Evolutionary conservation across 2,329 filamentous ascomycete genomes (phyloP).

Genomic region (Fusarium domesticum): DNA sequence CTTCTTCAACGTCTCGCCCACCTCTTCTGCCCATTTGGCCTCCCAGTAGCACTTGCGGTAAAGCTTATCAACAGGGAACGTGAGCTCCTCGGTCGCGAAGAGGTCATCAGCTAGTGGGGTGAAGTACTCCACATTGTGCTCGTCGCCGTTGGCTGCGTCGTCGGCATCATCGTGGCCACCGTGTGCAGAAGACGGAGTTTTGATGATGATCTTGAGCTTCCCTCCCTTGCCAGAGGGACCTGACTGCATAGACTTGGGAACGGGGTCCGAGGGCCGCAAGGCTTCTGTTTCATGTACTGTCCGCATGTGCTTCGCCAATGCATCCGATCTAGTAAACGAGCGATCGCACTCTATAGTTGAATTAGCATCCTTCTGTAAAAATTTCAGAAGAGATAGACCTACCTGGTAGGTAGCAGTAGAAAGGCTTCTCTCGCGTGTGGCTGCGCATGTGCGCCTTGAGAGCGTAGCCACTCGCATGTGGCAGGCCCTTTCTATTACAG

Average conservation of each 20-base stretch:
- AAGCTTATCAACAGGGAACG: constrained; percentile 56
- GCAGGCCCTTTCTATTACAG: constrained; percentile 81
- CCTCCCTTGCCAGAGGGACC: constrained; percentile 43
- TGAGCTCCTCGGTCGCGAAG: constrained; percentile 64
- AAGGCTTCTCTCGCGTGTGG: constrained; percentile 96
- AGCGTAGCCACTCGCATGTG: constrained; percentile 93
- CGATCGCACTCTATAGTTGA: constrained; percentile 79
- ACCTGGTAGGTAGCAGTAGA: constrained; percentile 95
- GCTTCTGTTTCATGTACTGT: constrained; percentile 98
- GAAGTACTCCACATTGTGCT: constrained; percentile 57
- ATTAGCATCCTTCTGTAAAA: constrained; percentile 3
- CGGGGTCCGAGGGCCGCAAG: constrained; percentile 72
- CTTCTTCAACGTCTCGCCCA: constrained; percentile 59
- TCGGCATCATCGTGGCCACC: constrained; percentile 57
- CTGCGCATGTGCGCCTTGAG: constrained; percentile 96
- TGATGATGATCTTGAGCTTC: constrained; percentile 62
- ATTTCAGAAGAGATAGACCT: constrained; percentile 28
- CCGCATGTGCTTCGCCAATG: constrained; percentile 95
- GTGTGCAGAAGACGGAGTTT: constrained; percentile 54
- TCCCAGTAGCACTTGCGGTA: constrained; percentile 68
- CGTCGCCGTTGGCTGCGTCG: constrained; percentile 53
- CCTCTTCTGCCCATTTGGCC: constrained; percentile 68
- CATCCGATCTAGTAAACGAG: constrained; percentile 93
- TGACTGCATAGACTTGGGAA: constrained; percentile 65
- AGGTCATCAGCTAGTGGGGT: constrained; percentile 55